Base-by-base conservation (phyloP, 441 rosid genomes). In the Melastoma candidum region DNA sequence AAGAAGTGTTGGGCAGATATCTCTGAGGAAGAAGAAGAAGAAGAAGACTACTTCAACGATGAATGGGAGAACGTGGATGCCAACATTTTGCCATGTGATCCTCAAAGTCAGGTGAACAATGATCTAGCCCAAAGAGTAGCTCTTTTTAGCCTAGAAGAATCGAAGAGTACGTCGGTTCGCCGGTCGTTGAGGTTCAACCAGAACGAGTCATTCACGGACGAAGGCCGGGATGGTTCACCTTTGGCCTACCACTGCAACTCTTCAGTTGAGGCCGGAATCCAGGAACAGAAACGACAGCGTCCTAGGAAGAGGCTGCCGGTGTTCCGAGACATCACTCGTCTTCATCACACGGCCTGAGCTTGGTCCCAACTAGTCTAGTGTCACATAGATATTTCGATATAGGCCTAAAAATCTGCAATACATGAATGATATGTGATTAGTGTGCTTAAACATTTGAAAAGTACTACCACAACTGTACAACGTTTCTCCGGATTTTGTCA, bases 1-100 rank as follows among this genome's bases (percentile, higher is more conserved):
- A 68, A 57, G 64, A 82, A 77, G 73, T 84, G 83, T 51, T 84
- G 95, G 96, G 97, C 86, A 12, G 97, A 84, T 56, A 75, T 84
- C 10, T 92, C 65, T 5, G 97, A 82, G 71, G 96, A 85, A 60
- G 89, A 81, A 47, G 87, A 77, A 48, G 64, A 61, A 48, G 68
- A 74, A 13, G 60, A 44, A 49, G 71, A 63, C 46, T 66, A 5
- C 25, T 48, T 46, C 39, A 69, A 75, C 46, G 90, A 17, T 17
- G 22, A 17, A 17, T 17, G 22, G 22, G 22, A 83, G 51, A 83
- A 80, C 61, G 41, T 57, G 67, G 60, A 83, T 64, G 57, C 63
- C 41, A 83, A 77, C 74, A 63, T 68, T 12, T 22, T 36, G 50
- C 53, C 49, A 53, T 63, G 49, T 63, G 11, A n/a, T 54, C 57